These are phyloP conservation scores for Ustilago trichophora DNA, from an alignment of 1,284 basidiomycete genomes.

Conservation along the genomic window DNA sequence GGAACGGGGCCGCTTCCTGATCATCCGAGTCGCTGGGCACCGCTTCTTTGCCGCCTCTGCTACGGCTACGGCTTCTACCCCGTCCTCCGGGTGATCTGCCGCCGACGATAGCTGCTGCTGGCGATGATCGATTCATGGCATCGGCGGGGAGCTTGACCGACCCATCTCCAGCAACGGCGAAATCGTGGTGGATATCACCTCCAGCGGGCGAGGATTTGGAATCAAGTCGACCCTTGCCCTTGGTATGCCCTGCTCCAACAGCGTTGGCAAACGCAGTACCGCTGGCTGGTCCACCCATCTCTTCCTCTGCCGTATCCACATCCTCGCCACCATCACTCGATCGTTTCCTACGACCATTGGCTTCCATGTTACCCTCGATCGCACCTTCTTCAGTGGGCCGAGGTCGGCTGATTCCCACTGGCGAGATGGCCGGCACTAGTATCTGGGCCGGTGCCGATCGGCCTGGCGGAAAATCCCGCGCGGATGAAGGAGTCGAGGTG, in stretches of 20 bases:
- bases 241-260: neutral
- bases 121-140: neutral
- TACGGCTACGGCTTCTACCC: slow-evolving; percentile 23
- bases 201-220: neutral
- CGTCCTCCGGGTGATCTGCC: slow-evolving; percentile 3
- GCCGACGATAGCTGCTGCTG: neutral
- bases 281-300: slow-evolving; percentile 6
- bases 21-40: slow-evolving; percentile 21
- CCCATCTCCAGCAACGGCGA: slow-evolving; percentile 3
- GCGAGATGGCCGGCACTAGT: slow-evolving; percentile 29
- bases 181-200: slow-evolving; percentile 2
- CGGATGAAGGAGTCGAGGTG: slow-evolving; percentile 4
- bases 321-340: slow-evolving; percentile 43
- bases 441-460: slow-evolving; percentile 50
- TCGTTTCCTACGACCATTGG: slow-evolving; percentile 11
- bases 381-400: slow-evolving; percentile 4
- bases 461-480: slow-evolving; percentile 46
- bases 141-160: slow-evolving; percentile 8
- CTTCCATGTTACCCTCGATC: neutral
- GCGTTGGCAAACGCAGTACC: neutral
- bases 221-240: slow-evolving; percentile 34
- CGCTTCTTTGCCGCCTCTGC: slow-evolving; percentile 19
- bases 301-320: slow-evolving; percentile 41
- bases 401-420: slow-evolving; percentile 9
- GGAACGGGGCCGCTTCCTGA: slow-evolving; percentile 25